phyloP scores from a whole-genome alignment of 1,139 yeast species.

The Nakaseomyces delphensis region DNA sequence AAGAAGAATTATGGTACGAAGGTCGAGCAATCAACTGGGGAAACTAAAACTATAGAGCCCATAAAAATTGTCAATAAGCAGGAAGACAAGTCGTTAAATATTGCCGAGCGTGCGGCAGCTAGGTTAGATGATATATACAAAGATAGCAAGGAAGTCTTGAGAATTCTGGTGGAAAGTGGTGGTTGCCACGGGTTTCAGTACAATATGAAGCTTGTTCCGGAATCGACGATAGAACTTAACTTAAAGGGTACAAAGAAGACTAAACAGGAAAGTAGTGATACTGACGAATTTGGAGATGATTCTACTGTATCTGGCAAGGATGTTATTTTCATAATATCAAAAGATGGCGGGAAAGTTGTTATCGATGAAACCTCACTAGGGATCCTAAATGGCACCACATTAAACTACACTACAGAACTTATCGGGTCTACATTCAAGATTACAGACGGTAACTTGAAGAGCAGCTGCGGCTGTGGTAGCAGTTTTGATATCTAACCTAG shows the following conservation, averaged over 20 bases:
- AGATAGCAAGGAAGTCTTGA: slow-evolving; percentile 49
- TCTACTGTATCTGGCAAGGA: slow-evolving; percentile 39
- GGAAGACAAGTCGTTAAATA: slow-evolving; percentile 17
- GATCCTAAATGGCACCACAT: slow-evolving; percentile 74
- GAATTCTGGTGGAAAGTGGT: slow-evolving; percentile 87
- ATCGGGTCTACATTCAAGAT: slow-evolving; percentile 93
- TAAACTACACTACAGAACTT: slow-evolving; percentile 85
- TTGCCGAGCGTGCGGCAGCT: slow-evolving; percentile 40
- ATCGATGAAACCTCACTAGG: slow-evolving; percentile 76
- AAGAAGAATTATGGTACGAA: neutral
- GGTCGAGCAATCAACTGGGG: slow-evolving; percentile 9
- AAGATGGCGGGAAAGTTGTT: slow-evolving; percentile 38
- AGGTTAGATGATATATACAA: slow-evolving; percentile 50
- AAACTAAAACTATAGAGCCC: slow-evolving; percentile 17
- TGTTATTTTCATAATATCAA: slow-evolving; percentile 20
- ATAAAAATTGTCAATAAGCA: slow-evolving; percentile 19
- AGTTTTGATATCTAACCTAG: slow-evolving; percentile 61
- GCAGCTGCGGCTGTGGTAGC: slow-evolving; percentile 95
- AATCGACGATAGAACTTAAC: slow-evolving; percentile 14
- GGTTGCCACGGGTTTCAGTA: slow-evolving; percentile 99
- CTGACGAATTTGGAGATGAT: slow-evolving; percentile 50
- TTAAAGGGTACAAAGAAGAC: slow-evolving; percentile 13
- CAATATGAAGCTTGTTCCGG: slow-evolving; percentile 53
- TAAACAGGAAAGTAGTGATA: slow-evolving; percentile 19
- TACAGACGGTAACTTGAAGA: slow-evolving; percentile 76